These are phyloP conservation scores for Cubamyces sp. DNA, from an alignment of 768 basidiomycete species.

Conservation along the genomic window DNA sequence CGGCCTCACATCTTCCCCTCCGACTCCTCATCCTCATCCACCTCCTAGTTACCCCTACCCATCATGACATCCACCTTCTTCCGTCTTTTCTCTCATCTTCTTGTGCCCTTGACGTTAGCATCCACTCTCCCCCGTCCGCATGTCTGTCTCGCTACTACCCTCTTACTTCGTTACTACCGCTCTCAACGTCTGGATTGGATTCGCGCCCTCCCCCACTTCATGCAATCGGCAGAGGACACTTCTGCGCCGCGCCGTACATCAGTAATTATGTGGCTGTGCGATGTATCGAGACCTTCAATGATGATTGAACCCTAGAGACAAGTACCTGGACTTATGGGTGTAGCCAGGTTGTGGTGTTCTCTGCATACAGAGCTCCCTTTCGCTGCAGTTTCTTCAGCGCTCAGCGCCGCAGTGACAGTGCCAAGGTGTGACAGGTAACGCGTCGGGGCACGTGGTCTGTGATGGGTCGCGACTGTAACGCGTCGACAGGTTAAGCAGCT, in stretches of 20 bases:
- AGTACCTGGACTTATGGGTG: too few relatives aligned
- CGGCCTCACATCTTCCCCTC: slow-evolving; percentile 27
- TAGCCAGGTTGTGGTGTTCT: too few relatives aligned
- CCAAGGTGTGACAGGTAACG: neutral
- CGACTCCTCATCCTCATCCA: neutral
- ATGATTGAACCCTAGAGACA: neutral
- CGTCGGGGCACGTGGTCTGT: neutral
- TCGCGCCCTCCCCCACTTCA: neutral
- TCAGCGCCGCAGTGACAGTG: too few relatives aligned
- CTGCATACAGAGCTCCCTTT: too few relatives aligned
- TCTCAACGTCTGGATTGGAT: neutral
- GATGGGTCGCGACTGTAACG: too few relatives aligned
- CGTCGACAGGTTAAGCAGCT: neutral
- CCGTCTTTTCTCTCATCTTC: neutral
- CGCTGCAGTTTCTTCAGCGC: too few relatives aligned
- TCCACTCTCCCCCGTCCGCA: neutral
- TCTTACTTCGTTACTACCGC: neutral
- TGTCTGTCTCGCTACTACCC: neutral
- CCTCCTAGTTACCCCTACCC: neutral
- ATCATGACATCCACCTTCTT: neutral
- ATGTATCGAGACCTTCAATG: slow-evolving; percentile 2
- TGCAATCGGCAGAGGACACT: slow-evolving; percentile 3
- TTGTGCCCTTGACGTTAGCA: neutral
- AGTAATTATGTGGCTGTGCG: slow-evolving; percentile 7
- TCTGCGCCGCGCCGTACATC: slow-evolving; percentile 1